These are phyloP conservation scores for Harringtonia aguacate DNA, from an alignment of 2,329 filamentous ascomycete species.

Conservation along the genomic window DNA sequence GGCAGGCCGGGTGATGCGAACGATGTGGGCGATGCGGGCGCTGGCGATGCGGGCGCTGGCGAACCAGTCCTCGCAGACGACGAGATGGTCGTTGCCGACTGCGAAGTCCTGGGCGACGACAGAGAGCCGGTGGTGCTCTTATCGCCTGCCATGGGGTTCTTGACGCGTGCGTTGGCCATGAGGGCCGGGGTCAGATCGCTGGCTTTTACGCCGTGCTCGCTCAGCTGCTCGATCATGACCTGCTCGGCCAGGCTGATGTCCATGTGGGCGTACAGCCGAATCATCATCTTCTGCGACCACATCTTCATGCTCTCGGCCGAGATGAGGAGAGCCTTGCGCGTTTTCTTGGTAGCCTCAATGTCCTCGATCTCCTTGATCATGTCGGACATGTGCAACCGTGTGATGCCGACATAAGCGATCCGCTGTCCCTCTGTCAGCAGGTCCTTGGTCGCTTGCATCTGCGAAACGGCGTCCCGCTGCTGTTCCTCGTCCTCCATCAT, in stretches of 20 bases:
- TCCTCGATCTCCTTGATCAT: constrained; percentile 62
- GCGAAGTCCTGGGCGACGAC: neutral
- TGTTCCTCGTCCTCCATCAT: constrained; percentile 66
- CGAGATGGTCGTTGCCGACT: neutral
- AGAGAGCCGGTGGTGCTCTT: constrained; percentile 8
- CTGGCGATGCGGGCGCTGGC: too few species aligned
- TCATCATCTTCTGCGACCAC: constrained; percentile 99
- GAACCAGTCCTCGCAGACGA: neutral
- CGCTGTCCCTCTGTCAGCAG: constrained; percentile 90
- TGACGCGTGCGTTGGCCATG: constrained; percentile 85
- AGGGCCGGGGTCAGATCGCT: constrained; percentile 73
- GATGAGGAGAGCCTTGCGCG: constrained; percentile 61
- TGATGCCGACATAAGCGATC: constrained; percentile 90
- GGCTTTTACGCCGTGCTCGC: constrained; percentile 81
- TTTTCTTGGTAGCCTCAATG: constrained; percentile 46
- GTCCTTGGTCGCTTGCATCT: constrained; percentile 93
- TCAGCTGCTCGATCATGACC: constrained; percentile 96
- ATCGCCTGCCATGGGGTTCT: constrained; percentile 70
- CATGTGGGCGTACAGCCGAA: constrained; percentile 90
- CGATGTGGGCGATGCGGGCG: too few species aligned
- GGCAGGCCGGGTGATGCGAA: constrained; percentile 3
- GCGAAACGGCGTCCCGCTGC: constrained; percentile 71
- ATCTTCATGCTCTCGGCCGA: constrained; percentile 75
- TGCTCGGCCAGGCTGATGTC: constrained; percentile 87
- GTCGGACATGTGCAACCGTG: constrained; percentile 66